These are phyloP conservation scores for Clonostachys solani DNA, from an alignment of 2,329 filamentous ascomycete species.

Conservation along the genomic window DNA sequence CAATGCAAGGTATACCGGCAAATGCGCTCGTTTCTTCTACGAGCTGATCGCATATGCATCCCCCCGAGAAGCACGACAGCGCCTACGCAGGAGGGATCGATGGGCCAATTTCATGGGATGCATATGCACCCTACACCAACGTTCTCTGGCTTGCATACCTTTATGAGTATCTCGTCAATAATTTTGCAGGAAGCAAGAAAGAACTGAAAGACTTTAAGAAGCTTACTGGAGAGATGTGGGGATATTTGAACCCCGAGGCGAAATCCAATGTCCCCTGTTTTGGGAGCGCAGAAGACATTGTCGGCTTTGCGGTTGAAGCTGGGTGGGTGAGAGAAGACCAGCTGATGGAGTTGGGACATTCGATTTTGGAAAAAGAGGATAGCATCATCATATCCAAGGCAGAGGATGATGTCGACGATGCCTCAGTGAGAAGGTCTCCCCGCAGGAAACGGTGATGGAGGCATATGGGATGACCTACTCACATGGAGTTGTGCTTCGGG, in stretches of 20 bases:
- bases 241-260: slow-evolving; percentile 47
- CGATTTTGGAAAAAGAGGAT: slow-evolving; percentile 30
- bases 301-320: slow-evolving; percentile 51
- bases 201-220: slow-evolving; percentile 40
- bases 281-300: slow-evolving; percentile 49
- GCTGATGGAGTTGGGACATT: slow-evolving; percentile 31
- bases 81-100: slow-evolving; percentile 41
- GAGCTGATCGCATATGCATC: slow-evolving; percentile 44
- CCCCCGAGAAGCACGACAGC: slow-evolving; percentile 39
- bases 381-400: slow-evolving; percentile 28
- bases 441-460: slow-evolving; percentile 4
- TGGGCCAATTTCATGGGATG: slow-evolving; percentile 48
- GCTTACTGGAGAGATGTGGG: slow-evolving; percentile 48
- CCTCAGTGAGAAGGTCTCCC: slow-evolving; percentile 14
- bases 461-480: no score
- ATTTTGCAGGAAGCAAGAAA: slow-evolving; percentile 41
- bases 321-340: slow-evolving; percentile 53
- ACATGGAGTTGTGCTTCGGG: background rate
- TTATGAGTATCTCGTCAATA: slow-evolving; percentile 44
- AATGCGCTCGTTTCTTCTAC: slow-evolving; percentile 54
- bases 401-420: slow-evolving; percentile 15
- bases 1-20: slow-evolving; percentile 61
- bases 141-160: slow-evolving; percentile 62
- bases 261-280: slow-evolving; percentile 43
- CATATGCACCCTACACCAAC: slow-evolving; percentile 57